Evolutionary conservation across 2,329 filamentous ascomycete species (phyloP), one percentile per base, ranked within the genome.

Genomic region (Ceratocystis cubensis): DNA sequence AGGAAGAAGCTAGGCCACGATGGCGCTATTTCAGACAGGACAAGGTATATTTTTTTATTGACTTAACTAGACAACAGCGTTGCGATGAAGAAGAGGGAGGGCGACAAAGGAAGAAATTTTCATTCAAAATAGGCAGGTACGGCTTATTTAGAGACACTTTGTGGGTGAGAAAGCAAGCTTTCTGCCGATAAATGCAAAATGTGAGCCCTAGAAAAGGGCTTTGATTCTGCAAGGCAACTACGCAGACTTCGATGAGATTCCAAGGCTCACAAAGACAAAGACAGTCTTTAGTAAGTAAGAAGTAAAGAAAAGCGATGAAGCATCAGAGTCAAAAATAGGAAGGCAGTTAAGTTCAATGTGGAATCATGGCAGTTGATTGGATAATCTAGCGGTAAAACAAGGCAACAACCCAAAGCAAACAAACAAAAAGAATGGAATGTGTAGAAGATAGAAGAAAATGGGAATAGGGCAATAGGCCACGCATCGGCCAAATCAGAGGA

Each of bases 361-460:
- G 28, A 59, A 59, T 37, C 56, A 37, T 59, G 17, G 33, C 33
- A 30, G 33, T 59, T 59, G 56, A 59, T 59, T 20, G 56, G 56
- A 17, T 33, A 59, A 59, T 59, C 56, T 59, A 59, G 28, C 30
- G 37, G 15, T 28, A 59, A 33, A 37, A 22, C 28, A 37, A 59
- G 28, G 28, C 56, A 59, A 17, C 56, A 59, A 10, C 56, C 28
- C 28, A 20, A 20, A 20, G 37, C 3, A 41, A 59, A 37, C 15
- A 37, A 30, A 37, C 25, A 59, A 59, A 37, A 59, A 59, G 25
- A 59, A 10, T n/a, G 33, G 25, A n/a, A 5, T 59, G 53, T 57
- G 30, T 28, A 20, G 15, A 37, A 33, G 56, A 33, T 33, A 4
- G 56, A 59, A 37, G 28, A 33, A 30, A 13, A 59, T 7, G 13